phyloP scores from a whole-genome alignment of 805 yeast genomes.

The Saturnispora serradocipensis region DNA sequence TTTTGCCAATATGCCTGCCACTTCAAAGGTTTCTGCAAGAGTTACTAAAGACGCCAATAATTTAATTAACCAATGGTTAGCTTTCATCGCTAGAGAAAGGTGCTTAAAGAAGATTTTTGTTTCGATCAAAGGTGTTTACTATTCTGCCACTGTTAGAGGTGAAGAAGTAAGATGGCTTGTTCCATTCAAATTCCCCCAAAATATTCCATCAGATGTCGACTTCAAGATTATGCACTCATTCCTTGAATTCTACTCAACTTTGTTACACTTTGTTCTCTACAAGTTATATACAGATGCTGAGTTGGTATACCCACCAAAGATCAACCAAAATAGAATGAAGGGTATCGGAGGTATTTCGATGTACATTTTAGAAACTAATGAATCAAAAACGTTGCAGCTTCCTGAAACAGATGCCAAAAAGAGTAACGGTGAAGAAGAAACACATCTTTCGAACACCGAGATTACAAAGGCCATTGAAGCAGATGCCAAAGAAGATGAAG shows the following conservation, averaged over 20 bases:
- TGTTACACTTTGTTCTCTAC: constrained; percentile 78
- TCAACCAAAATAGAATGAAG: constrained; percentile 62
- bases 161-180: constrained; percentile 94
- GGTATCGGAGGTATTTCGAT: constrained; percentile 87
- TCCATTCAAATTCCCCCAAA: constrained; percentile 95
- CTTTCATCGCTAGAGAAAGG: constrained; percentile 80
- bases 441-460: constrained; percentile 33
- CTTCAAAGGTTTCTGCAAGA: constrained; percentile 67
- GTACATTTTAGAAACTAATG: constrained; percentile 59
- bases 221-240: constrained; percentile 95
- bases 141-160: constrained; percentile 82
- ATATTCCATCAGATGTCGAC: constrained; percentile 88
- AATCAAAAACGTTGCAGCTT: constrained; percentile 27
- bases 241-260: constrained; percentile 89
- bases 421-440: constrained; percentile 26
- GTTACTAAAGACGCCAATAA: constrained; percentile 83
- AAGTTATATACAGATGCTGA: constrained; percentile 79
- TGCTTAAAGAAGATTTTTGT: constrained; percentile 83
- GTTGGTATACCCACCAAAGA: constrained; percentile 84
- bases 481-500: constrained; percentile 33
- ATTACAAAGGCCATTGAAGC: constrained; percentile 47
- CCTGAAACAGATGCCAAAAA: constrained; percentile 23
- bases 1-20: constrained; percentile 91
- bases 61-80: constrained; percentile 91
- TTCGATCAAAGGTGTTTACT: constrained; percentile 93